A percentile compares a stretch with the other conserved stretches of the same genome.
These are phyloP conservation scores for Sclerospora graminicola DNA, from an alignment of 352 stramenopile species.

Conservation along the genomic window DNA sequence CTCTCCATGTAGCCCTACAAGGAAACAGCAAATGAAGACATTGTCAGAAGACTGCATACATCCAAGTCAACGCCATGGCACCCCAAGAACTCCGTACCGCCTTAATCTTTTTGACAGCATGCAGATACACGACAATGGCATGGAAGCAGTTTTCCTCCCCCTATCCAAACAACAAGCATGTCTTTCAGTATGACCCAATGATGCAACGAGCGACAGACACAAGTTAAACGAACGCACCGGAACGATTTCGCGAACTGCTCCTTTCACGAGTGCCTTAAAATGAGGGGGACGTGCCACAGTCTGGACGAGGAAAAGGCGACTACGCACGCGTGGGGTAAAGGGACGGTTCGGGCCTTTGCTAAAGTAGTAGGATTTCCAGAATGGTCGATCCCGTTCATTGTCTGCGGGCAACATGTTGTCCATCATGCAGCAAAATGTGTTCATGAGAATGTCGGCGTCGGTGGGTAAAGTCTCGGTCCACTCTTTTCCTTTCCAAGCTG, in stretches of 20 bases:
- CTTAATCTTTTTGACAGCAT: conserved; percentile 81
- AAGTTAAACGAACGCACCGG: too few relatives aligned
- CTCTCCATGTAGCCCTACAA: conserved; percentile 71
- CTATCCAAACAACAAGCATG: conserved; percentile 18
- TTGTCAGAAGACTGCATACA: too few relatives aligned
- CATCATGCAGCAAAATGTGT: conserved; percentile 83
- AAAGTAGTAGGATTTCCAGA: conserved; percentile 78
- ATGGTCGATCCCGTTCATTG: conserved; percentile 66
- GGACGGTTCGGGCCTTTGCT: conserved; percentile 56
- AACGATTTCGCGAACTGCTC: conserved; percentile 70
- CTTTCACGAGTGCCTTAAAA: conserved; percentile 76
- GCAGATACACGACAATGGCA: conserved; percentile 73
- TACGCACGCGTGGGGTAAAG: conserved; percentile 64
- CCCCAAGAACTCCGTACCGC: too few relatives aligned
- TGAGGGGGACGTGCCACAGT: conserved; percentile 65
- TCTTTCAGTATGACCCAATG: neutral
- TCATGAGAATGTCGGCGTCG: conserved; percentile 81
- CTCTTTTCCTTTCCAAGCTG: conserved; percentile 77
- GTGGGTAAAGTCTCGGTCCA: conserved; percentile 71
- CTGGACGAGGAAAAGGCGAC: conserved; percentile 65
- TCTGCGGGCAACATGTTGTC: conserved; percentile 77
- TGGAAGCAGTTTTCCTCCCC: conserved; percentile 82
- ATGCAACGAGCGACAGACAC: too few relatives aligned
- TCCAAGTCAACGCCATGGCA: too few relatives aligned
- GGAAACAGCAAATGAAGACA: neutral